Percentiles rank a stretch among this genome's conserved stretches.
phyloP scores from a whole-genome alignment of 2,329 filamentous ascomycete genomes.

The Aspergillus felis region DNA sequence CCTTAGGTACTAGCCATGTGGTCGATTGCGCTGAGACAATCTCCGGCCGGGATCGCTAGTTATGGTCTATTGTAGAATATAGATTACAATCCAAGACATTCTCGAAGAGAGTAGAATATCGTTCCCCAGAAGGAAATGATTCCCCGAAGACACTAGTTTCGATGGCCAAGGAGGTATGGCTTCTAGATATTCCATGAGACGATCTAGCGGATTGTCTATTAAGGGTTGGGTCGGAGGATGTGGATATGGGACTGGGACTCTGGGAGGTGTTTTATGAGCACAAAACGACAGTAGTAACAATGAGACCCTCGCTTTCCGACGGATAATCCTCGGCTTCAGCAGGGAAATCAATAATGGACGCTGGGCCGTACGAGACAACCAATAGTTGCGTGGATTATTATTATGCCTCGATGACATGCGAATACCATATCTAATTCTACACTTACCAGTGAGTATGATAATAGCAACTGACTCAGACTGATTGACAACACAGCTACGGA shows the following conservation, averaged over 20 bases:
- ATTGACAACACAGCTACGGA: not conserved
- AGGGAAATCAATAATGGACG: not conserved
- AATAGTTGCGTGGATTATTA: not conserved
- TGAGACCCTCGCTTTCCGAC: not conserved
- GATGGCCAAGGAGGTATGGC: not conserved
- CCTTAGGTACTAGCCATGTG: too few species aligned
- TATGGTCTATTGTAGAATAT: not conserved
- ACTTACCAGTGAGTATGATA: not conserved
- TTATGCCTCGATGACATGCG: not conserved
- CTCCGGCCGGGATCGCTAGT: not conserved
- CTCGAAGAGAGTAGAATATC: not conserved
- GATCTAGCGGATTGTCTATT: slow-evolving; percentile 1
- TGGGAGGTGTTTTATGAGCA: not conserved
- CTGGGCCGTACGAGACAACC: not conserved
- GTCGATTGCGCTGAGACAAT: not conserved
- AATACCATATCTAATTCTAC: not conserved
- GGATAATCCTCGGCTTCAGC: not conserved
- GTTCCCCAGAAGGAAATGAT: not conserved
- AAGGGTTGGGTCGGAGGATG: not conserved
- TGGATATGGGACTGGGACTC: not conserved
- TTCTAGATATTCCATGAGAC: not conserved
- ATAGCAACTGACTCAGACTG: not conserved
- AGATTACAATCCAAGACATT: not conserved
- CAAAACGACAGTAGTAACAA: too few species aligned
- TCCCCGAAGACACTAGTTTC: not conserved